phyloP scores from a whole-genome alignment of 2,329 filamentous ascomycete genomes.

The Diaporthe sp. region DNA sequence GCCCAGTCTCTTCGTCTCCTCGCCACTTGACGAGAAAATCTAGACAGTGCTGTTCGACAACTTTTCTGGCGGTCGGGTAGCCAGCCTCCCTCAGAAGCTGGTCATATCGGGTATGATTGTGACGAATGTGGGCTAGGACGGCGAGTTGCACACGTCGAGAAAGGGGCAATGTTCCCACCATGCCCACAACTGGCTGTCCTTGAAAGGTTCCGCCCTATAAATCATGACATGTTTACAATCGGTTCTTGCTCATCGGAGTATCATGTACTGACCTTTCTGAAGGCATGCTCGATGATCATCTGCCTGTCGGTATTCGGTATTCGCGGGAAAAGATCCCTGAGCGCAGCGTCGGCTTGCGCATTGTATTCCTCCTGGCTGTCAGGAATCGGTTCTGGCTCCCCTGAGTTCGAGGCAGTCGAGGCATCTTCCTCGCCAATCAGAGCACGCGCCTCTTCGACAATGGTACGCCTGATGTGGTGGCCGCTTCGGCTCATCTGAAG shows the following conservation, averaged over 20 bases:
- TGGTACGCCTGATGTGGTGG: slow-evolving; percentile 70
- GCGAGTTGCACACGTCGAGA: slow-evolving; percentile 75
- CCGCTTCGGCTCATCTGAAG: slow-evolving; percentile 71
- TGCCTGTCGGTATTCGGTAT: slow-evolving; percentile 76
- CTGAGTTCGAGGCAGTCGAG: slow-evolving; percentile 44
- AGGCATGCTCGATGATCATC: slow-evolving; percentile 73
- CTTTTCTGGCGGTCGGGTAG: slow-evolving; percentile 72
- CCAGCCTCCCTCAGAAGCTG: slow-evolving; percentile 69
- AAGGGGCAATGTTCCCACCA: slow-evolving; percentile 68
- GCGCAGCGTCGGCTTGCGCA: slow-evolving; percentile 71
- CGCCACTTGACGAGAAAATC: slow-evolving; percentile 80
- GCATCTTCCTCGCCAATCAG: slow-evolving; percentile 47
- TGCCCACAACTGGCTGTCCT: slow-evolving; percentile 69
- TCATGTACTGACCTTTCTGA: slow-evolving; percentile 66
- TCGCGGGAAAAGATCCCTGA: slow-evolving; percentile 74
- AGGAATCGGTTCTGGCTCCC: slow-evolving; percentile 70
- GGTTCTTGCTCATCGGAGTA: slow-evolving; percentile 40
- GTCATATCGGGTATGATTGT: slow-evolving; percentile 77
- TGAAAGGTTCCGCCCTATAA: slow-evolving; percentile 63
- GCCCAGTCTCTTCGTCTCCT: slow-evolving; percentile 77
- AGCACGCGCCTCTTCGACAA: slow-evolving; percentile 68
- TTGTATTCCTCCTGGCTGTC: slow-evolving; percentile 72
- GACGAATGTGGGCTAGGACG: slow-evolving; percentile 75
- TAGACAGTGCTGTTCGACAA: slow-evolving; percentile 72
- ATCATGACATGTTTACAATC: slow-evolving; percentile 29